These are phyloP conservation scores for Russula abietina DNA, from an alignment of 768 basidiomycete genomes.

Conservation along the genomic window DNA sequence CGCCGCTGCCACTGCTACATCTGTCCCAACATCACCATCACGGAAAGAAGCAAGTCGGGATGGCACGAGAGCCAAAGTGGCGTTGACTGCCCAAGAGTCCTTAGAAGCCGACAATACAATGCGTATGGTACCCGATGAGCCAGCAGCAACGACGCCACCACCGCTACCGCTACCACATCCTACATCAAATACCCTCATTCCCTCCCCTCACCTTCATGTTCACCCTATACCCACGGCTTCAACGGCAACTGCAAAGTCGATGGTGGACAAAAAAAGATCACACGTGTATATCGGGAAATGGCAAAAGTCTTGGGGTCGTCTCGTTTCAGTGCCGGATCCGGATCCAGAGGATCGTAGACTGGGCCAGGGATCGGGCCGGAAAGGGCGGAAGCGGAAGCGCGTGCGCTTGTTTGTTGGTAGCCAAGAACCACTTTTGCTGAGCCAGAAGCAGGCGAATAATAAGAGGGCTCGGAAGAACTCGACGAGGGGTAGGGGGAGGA, in stretches of 20 bases:
- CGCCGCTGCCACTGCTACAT: background rate
- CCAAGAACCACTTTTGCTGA: background rate
- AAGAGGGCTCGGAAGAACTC: background rate
- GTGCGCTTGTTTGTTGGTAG: constrained; percentile 2
- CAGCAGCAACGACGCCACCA: background rate
- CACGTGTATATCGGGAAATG: constrained; percentile 5
- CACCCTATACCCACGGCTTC: background rate
- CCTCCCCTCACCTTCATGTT: background rate
- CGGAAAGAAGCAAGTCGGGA: background rate
- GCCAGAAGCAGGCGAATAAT: background rate
- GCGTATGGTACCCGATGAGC: background rate
- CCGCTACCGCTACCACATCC: background rate
- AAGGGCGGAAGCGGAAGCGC: background rate
- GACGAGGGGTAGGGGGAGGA: background rate
- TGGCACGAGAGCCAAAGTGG: too few species aligned
- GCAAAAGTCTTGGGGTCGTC: constrained; percentile 11
- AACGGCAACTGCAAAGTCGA: background rate
- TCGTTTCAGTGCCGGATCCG: constrained; percentile 2
- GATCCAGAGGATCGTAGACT: background rate
- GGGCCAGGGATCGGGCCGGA: background rate
- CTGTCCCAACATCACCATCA: background rate
- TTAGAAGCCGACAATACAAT: background rate
- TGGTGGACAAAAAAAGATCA: background rate
- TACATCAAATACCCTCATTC: background rate
- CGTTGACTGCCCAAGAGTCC: background rate